A percentile compares a stretch with the other conserved stretches of the same genome.
Evolutionary conservation across 2,329 filamentous ascomycete species (phyloP).

Genomic region (Diplodia sapinea): DNA sequence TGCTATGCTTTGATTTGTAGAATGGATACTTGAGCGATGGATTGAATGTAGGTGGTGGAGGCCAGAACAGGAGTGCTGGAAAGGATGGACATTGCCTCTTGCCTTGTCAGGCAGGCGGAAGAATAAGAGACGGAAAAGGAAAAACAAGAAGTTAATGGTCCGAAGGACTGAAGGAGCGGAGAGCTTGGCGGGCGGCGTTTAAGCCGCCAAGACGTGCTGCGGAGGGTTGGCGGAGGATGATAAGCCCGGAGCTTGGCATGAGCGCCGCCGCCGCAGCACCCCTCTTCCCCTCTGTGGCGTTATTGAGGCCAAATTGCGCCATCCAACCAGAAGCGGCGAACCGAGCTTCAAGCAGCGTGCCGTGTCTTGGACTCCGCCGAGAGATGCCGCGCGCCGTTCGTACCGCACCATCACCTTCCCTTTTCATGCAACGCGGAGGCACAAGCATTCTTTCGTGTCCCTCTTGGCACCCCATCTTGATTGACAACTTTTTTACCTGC

Average conservation of each 20-base stretch:
- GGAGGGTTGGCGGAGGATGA: conserved; percentile 22
- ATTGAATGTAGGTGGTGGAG: background rate
- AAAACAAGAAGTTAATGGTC: conserved; percentile 10
- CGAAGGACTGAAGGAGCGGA: conserved; percentile 13
- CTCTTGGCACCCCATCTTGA: conserved; percentile 14
- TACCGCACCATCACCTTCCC: conserved; percentile 13
- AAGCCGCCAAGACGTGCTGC: conserved; percentile 16
- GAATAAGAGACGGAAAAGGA: conserved; percentile 7
- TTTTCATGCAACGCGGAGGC: background rate
- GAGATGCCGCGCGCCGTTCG: conserved; percentile 11
- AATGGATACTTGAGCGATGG: background rate
- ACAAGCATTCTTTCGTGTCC: conserved; percentile 12
- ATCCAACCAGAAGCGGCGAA: background rate
- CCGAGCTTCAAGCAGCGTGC: background rate
- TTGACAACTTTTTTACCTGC: conserved; percentile 16
- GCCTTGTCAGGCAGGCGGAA: conserved; percentile 19
- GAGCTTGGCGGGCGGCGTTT: conserved; percentile 10
- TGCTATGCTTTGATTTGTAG: background rate
- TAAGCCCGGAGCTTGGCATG: conserved; percentile 25
- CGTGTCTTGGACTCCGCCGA: conserved; percentile 18
- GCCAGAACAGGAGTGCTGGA: background rate
- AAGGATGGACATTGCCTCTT: background rate
- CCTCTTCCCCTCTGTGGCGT: conserved; percentile 3
- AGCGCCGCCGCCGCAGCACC: background rate
- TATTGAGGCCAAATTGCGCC: conserved; percentile 18